Base-by-base conservation (phyloP, 2,329 filamentous ascomycete species). In the Neoscytalidium dimidiatum region DNA sequence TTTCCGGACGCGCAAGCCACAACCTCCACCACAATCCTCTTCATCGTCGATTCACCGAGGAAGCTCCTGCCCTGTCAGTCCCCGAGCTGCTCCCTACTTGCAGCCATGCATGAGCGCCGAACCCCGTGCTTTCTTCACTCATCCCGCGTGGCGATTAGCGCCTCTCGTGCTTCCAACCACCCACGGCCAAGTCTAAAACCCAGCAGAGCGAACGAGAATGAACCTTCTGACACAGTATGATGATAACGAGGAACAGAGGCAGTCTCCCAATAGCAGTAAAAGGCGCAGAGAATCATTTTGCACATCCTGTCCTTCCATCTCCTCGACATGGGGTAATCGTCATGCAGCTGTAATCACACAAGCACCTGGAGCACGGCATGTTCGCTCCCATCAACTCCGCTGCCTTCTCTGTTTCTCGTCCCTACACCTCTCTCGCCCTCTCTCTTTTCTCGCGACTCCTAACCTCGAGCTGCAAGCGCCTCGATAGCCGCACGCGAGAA, bases 251-350 rank as follows among this genome's bases (percentile, higher is more conserved):
- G 56, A 29, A 26, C 56, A 46, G 28, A 5, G 19, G 28, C 19
- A 17, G 28, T 19, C 52, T 21, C 43, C 56, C 56, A 21, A 60
- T 60, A 46, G 41, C 28, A 46, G 56, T 60, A 60, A 60, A 60
- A 60, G n/a, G n/a, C 56, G 56, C 56, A 60, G 56, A 23, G 28
- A 13, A 44, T 60, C 56, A 60, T 38, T 41, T 26, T 13, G 26
- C 41, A 26, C 28, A 35, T 46, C 28, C 46, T 9, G 33, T 19
- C 53, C 53, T 58, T 58, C 53, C 29, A 58, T 58, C 35, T 44
- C 35, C 23, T 43, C 29, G 23, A 17, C 13, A 17, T 17, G 3
- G 13, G 38, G 5, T 17, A 41, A 41, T 41, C 38, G 9, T 41
- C 14, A 41, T 41, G 38, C n/a, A 33, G 38, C 7, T 14, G 38